Conservation (phyloP, 73 alveolate species). For the Symbiodinium natans region DNA sequence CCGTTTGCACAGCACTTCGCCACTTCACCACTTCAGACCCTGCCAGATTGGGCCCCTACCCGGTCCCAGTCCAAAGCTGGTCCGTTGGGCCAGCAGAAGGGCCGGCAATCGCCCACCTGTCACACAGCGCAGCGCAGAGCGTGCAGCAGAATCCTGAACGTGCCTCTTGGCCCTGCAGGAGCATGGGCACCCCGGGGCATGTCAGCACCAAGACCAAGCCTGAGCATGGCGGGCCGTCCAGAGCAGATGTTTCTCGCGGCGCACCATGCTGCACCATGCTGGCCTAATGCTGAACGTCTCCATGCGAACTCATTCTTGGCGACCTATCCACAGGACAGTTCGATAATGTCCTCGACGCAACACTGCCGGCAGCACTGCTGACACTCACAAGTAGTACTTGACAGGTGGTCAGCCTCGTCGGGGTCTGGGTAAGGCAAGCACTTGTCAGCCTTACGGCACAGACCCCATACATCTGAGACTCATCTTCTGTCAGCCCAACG, state of each 20-base stretch:
- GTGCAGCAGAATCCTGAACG: not conserved
- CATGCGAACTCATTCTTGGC: constrained; percentile 2
- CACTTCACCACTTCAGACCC: no score
- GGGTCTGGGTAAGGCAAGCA: constrained; percentile 51
- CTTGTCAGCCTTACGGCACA: constrained; percentile 7
- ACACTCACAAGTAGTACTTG: not conserved
- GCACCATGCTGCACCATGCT: no score
- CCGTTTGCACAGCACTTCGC: no score
- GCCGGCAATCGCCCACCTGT: constrained; percentile 53
- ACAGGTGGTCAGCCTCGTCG: not conserved
- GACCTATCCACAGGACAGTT: not conserved
- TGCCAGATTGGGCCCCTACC: not conserved
- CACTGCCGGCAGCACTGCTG: not conserved
- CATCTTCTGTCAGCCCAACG: not conserved
- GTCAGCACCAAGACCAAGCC: constrained; percentile 63
- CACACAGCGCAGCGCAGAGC: not conserved
- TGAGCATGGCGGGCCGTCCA: not conserved
- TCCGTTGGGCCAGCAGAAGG: constrained; percentile 79
- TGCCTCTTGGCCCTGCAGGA: constrained; percentile 78
- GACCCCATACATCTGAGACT: not conserved
- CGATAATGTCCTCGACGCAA: not conserved
- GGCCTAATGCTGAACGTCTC: not conserved
- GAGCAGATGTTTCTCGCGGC: no score
- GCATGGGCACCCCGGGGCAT: constrained; percentile 76
- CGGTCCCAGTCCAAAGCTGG: constrained; percentile 59